Base-by-base conservation (phyloP, 139 green algal genomes). In the Closterium sp. region DNA sequence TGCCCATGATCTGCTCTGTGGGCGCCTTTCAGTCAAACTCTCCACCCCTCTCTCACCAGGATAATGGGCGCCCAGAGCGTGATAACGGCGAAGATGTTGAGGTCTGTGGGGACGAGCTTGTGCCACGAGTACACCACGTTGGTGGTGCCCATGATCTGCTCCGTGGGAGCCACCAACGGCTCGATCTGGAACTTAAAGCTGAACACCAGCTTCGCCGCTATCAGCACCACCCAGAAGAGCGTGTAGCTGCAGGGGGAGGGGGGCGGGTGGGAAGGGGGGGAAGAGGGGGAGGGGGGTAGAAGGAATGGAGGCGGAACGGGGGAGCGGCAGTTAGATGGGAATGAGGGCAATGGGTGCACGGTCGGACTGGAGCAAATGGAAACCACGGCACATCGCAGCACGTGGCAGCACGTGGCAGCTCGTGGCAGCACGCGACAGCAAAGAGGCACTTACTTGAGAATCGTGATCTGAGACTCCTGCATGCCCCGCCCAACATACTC, bases 131-230 rank as follows among this genome's bases (percentile, higher is more conserved):
- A 90, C 35, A 84, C 34, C 34, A 90, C 25, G 30, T 90, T 90
- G n/a, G 36, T 84, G 36, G 34, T 90, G 7, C 6, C 36, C 33
- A 84, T 31, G 31, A 90, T 90, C n/a, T 33, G n/a, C 33, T 84
- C 25, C 10, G 87, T 90, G 7, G 87, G 87, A 10, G 36, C 31
- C 33, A 90, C 38, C 34, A 90, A 21, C 7, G 87, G 87, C 87
- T 84, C 25, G 38, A 90, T 90, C 87, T 90, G 87, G 38, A 90
- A 90, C 25, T 90, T 84, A 34, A 34, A 90, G 87, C 87, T 90
- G 87, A 90, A 90, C 8, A 33, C 35, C 35, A 84, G 34, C 87
- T 90, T 90, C 7, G 32, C 34, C 7, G 87, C 36, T 28, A 90
- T 28, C 36, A 90, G 38, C 36, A 84, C 36, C n/a, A 83, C 35